Percentiles rank a stretch among this genome's conserved stretches.
phyloP scores from a whole-genome alignment of 148 eudicot genomes.

The Chenopodium album region DNA sequence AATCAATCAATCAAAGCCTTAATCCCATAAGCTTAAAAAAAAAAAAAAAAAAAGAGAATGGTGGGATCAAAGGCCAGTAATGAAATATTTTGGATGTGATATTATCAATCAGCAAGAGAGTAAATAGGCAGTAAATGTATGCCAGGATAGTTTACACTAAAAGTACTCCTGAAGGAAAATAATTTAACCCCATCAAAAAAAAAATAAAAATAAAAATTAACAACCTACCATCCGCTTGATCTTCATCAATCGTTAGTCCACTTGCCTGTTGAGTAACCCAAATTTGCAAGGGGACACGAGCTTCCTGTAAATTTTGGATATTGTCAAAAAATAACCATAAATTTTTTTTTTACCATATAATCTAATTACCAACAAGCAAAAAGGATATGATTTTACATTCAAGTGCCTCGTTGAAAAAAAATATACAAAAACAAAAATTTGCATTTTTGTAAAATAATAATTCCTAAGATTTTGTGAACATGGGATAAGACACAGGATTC shows the following conservation, averaged over 20 bases:
- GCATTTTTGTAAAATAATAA: too few species aligned
- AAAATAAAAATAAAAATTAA: not conserved
- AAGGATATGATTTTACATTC: not conserved
- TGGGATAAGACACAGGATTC: not conserved
- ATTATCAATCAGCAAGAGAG: constrained; percentile 5
- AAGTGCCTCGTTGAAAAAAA: not conserved
- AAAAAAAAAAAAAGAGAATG: not conserved
- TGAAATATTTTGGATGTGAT: not conserved
- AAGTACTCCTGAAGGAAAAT: not conserved
- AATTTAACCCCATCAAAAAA: not conserved
- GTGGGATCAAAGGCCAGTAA: not conserved
- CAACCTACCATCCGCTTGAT: constrained; percentile 55
- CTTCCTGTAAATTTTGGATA: constrained; percentile 55
- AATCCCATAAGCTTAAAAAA: not conserved
- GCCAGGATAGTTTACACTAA: not conserved
- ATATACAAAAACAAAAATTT: too few species aligned
- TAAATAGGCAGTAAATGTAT: not conserved
- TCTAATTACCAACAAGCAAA: not conserved
- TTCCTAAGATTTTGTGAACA: not conserved
- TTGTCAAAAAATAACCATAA: constrained; percentile 1
- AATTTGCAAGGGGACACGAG: constrained; percentile 79
- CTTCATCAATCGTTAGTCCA: constrained; percentile 63
- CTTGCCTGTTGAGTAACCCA: constrained; percentile 80
- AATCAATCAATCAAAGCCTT: too few species aligned
- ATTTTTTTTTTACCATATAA: not conserved